These are phyloP conservation scores for Epichloe baconii DNA, from an alignment of 2,329 filamentous ascomycete species.

Conservation along the genomic window DNA sequence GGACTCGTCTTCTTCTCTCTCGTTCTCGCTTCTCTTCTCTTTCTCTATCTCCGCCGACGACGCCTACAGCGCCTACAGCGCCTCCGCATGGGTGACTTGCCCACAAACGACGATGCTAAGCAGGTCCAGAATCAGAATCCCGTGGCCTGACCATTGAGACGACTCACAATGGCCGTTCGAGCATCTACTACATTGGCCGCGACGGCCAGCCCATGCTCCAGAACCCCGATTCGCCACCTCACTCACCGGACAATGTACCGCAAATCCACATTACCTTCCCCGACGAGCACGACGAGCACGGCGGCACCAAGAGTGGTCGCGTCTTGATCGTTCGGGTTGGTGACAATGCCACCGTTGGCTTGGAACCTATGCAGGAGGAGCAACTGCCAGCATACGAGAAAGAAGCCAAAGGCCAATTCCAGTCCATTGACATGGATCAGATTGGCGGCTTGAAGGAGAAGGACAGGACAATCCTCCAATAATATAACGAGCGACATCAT, in stretches of 20 bases:
- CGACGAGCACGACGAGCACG: conserved; percentile 78
- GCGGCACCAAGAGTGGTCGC: conserved; percentile 69
- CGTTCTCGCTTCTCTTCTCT: conserved; percentile 51
- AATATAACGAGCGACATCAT: conserved; percentile 8
- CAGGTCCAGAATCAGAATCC: conserved; percentile 34
- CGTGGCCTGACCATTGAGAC: conserved; percentile 45
- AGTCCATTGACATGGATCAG: conserved; percentile 86
- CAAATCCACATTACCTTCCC: conserved; percentile 98
- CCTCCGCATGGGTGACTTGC: conserved; percentile 42
- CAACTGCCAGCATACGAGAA: conserved; percentile 81
- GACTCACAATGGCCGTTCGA: conserved; percentile 42
- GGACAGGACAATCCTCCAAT: conserved; percentile 33
- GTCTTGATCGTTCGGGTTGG: conserved; percentile 88
- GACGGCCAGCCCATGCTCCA: conserved; percentile 64
- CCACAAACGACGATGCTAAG: conserved; percentile 53
- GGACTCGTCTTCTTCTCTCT: conserved; percentile 64
- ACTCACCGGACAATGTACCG: conserved; percentile 71
- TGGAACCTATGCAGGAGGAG: conserved; percentile 75
- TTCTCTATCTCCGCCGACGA: conserved; percentile 57
- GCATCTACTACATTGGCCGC: conserved; percentile 66
- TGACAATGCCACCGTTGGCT: conserved; percentile 69
- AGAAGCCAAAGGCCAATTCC: conserved; percentile 66
- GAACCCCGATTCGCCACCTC: conserved; percentile 61
- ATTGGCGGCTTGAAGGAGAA: conserved; percentile 95
- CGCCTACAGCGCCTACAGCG: conserved; percentile 32